Evolutionary conservation across 1,284 basidiomycete genomes (phyloP).

Genomic region (Cutaneotrichosporon sp.): DNA sequence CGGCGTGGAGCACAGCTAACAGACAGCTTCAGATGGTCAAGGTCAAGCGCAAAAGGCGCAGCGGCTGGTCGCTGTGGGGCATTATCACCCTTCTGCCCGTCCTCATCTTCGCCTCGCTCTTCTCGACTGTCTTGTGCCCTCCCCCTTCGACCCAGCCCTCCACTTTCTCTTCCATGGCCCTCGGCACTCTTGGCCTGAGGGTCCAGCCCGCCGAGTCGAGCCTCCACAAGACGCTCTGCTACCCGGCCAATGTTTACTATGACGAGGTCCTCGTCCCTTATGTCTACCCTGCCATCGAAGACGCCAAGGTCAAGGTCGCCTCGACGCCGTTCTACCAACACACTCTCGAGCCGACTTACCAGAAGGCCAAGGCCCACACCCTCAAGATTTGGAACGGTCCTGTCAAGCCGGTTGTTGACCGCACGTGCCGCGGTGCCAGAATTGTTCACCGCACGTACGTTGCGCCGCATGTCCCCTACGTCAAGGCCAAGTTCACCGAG

Average conservation of each 20-base stretch:
- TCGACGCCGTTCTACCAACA: slow-evolving; percentile 34
- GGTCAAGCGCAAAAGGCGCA: slow-evolving; percentile 1
- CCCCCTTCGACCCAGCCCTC: slow-evolving; percentile 29
- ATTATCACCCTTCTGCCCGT: slow-evolving; percentile 43
- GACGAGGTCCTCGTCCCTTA: slow-evolving; percentile 40
- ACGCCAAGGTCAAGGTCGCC: slow-evolving; percentile 27
- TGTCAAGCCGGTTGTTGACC: slow-evolving; percentile 41
- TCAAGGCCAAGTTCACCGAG: slow-evolving; percentile 33
- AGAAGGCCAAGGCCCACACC: slow-evolving; percentile 11
- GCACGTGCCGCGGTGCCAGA: slow-evolving; percentile 30
- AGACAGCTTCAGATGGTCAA: neutral
- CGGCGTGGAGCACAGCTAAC: neutral
- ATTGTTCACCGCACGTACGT: slow-evolving; percentile 45
- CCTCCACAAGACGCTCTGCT: slow-evolving; percentile 44
- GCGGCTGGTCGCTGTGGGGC: slow-evolving; percentile 1
- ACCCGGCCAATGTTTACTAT: slow-evolving; percentile 49
- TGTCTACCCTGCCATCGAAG: slow-evolving; percentile 37
- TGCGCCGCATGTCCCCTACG: slow-evolving; percentile 45
- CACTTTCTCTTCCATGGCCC: slow-evolving; percentile 34
- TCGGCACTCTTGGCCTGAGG: slow-evolving; percentile 37
- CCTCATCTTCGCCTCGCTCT: slow-evolving; percentile 42
- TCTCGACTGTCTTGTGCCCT: slow-evolving; percentile 49
- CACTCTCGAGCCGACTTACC: slow-evolving; percentile 33
- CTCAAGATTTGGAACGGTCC: slow-evolving; percentile 37
- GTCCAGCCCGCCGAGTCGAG: slow-evolving; percentile 17